A percentile compares a stretch with the other conserved stretches of the same genome.
Conservation (phyloP, 768 basidiomycete species). For the Macrolepiota dolichaula region DNA sequence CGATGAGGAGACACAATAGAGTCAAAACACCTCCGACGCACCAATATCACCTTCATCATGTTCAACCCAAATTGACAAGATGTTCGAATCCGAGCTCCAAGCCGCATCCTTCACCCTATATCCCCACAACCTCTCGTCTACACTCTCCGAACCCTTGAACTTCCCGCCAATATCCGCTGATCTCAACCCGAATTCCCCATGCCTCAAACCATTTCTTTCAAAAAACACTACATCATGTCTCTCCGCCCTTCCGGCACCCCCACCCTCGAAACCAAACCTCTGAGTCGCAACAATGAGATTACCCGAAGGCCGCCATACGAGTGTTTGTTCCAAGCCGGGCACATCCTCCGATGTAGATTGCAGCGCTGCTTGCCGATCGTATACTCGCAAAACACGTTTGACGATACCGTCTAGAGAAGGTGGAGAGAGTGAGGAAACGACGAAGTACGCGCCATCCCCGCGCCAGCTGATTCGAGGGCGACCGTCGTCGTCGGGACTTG, state of each 20-base stretch:
- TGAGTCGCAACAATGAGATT: constrained; percentile 82
- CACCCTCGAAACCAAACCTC: constrained; percentile 75
- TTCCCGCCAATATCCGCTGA: constrained; percentile 27
- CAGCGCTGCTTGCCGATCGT: constrained; percentile 67
- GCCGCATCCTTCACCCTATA: constrained; percentile 71
- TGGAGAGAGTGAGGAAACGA: constrained; percentile 70
- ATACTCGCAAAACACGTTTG: constrained; percentile 66
- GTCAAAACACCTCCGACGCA: constrained; percentile 29
- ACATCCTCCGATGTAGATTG: constrained; percentile 85
- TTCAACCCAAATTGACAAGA: constrained; percentile 85
- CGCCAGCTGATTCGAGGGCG: constrained; percentile 85
- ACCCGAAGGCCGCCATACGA: constrained; percentile 88
- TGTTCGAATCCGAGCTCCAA: constrained; percentile 89
- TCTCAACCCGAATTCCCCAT: constrained; percentile 80
- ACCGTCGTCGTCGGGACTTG: constrained; percentile 69
- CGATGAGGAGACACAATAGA: constrained; percentile 5
- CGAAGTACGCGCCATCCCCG: constrained; percentile 89
- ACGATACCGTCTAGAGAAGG: constrained; percentile 20
- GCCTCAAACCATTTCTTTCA: constrained; percentile 90
- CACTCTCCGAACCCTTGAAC: constrained; percentile 29
- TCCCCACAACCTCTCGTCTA: constrained; percentile 46
- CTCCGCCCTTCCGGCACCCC: constrained; percentile 60
- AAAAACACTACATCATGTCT: constrained; percentile 90
- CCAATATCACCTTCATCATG: constrained; percentile 65
- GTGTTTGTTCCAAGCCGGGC: constrained; percentile 73